These are phyloP conservation scores for Camptophora hylomeconis DNA, from an alignment of 2,329 filamentous ascomycete genomes.

Conservation along the genomic window DNA sequence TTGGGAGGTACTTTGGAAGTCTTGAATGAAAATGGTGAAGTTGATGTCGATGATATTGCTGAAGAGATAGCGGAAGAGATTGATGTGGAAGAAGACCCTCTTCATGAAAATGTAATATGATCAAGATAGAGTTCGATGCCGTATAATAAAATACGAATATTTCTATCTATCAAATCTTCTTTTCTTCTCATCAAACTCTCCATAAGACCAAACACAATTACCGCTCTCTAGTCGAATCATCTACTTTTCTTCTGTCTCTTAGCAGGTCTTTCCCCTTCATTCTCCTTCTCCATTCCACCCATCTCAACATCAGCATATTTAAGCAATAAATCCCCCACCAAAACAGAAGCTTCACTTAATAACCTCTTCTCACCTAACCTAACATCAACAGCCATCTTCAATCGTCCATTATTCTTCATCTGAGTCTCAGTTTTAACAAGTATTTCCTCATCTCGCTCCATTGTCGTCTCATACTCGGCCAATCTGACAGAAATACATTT, in stretches of 20 bases:
- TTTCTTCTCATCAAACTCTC: too few species aligned
- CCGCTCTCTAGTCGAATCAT: too few species aligned
- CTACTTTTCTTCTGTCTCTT: too few species aligned
- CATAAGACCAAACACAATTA: too few species aligned
- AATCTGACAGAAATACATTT: constrained; percentile 21
- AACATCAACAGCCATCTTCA: constrained; percentile 52
- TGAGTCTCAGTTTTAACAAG: constrained; percentile 23
- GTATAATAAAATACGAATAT: too few species aligned
- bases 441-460: constrained; percentile 37
- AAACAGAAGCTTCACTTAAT: constrained; percentile 31
- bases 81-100: constrained; percentile 20
- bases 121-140: too few species aligned
- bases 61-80: constrained; percentile 25
- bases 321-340: background rate
- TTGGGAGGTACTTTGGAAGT: constrained; percentile 34
- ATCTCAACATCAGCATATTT: too few species aligned
- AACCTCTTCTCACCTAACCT: constrained; percentile 61
- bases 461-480: constrained; percentile 39
- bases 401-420: constrained; percentile 23
- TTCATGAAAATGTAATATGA: constrained; percentile 11
- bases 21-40: constrained; percentile 18
- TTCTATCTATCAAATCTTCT: too few species aligned
- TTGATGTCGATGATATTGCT: constrained; percentile 22
- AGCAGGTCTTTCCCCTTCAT: too few species aligned
- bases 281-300: too few species aligned